These are phyloP conservation scores for Scheffersomyces amazonensis DNA, from an alignment of 805 yeast genomes.

Conservation along the genomic window DNA sequence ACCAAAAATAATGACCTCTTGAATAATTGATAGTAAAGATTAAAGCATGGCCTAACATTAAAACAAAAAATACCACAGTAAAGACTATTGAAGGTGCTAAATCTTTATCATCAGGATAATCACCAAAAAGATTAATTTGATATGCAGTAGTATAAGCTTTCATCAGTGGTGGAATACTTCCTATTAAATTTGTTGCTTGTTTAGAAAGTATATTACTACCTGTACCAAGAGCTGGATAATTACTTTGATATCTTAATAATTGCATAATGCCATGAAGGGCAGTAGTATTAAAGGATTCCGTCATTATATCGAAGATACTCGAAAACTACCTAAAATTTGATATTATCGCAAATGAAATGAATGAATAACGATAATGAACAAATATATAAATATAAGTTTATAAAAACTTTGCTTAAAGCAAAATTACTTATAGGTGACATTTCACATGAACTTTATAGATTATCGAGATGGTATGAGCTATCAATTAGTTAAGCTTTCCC, in stretches of 20 bases:
- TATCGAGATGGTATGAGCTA: too few relatives aligned
- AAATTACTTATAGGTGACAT: too few relatives aligned
- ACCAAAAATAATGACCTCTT: conserved; percentile 61
- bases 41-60: conserved; percentile 44
- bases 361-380: too few relatives aligned
- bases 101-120: conserved; percentile 52
- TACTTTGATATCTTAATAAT: conserved; percentile 24
- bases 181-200: conserved; percentile 30
- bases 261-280: conserved; percentile 28
- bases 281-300: conserved; percentile 10
- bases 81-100: conserved; percentile 61
- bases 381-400: too few relatives aligned
- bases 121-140: conserved; percentile 58
- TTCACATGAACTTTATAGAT: too few relatives aligned
- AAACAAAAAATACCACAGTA: conserved; percentile 47
- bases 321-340: too few relatives aligned
- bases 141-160: conserved; percentile 29
- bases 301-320: too few relatives aligned
- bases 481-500: too few relatives aligned
- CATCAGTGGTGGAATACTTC: conserved; percentile 40
- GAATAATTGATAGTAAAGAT: conserved; percentile 47
- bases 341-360: too few relatives aligned
- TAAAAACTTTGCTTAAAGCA: too few relatives aligned
- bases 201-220: conserved; percentile 23
- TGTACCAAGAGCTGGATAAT: conserved; percentile 30